Evolutionary conservation across 768 basidiomycete species (phyloP), one percentile per base, ranked within the genome.

Genomic region (Cyclocybe cylindracea): DNA sequence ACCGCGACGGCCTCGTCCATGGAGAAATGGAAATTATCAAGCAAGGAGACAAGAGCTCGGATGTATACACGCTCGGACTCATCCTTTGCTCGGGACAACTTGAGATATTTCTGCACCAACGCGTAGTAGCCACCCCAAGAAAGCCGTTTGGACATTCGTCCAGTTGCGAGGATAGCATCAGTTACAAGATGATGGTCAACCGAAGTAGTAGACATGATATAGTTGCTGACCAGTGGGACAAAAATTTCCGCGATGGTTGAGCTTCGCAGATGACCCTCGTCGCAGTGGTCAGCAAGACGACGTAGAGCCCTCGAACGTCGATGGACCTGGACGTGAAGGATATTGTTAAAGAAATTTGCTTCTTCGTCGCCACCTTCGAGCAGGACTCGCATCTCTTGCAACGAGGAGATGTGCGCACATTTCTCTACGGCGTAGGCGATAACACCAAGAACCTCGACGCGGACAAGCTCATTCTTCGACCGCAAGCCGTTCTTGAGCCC

Each of bases 291-390:
- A 5, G 83, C 84, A 14, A 98, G 80, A n/a, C 93, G 78, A 10
- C 90, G 82, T 29, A 97, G 76, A 2, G 96, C 95, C 53, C 96
- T 75, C 1, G 86, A 85, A 18, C 96, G 85, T 56, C 95, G 84
- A 67, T 98, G 95, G 2, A 88, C 72, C 69, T 99, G 97, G 39
- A 98, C 83, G 64, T 99, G 97, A 47, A 89, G 83, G 43, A 98
- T 84, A 68, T 99, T 99, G 75, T 87, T 87, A 80, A 99, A 98
- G 73, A 98, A 95, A 64, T 89, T 94, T 32, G 93, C 94, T 68
- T 99, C 96, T 44, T 90, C 87, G 63, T 98, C 94, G 1, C 92
- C 95, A 13, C 78, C 84, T 7, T 90, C 91, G 32, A 98, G 78
- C 6, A 98, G 70, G 9, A 85, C 78, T 18, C 74, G 82, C 84